These are phyloP conservation scores for Diaporthe batatas DNA, from an alignment of 2,329 filamentous ascomycete genomes.

Conservation along the genomic window DNA sequence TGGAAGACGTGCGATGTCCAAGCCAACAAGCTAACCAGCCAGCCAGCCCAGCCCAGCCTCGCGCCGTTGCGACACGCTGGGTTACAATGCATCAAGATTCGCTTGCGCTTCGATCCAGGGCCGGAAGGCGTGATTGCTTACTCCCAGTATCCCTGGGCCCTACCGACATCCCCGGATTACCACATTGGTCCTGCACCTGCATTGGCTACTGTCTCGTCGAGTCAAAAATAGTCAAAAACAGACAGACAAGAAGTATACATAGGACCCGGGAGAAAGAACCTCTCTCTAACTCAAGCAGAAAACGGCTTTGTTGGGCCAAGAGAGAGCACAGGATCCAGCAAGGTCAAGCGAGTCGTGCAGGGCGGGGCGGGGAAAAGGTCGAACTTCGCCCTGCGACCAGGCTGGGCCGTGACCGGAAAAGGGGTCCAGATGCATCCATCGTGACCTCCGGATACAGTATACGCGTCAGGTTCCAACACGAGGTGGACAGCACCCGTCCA, in stretches of 20 bases:
- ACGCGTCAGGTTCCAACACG: slow-evolving; percentile 31
- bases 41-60: slow-evolving; percentile 20
- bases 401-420: slow-evolving; percentile 28
- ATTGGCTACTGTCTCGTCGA: background rate
- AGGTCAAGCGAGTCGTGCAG: slow-evolving; percentile 28
- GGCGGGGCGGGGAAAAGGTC: slow-evolving; percentile 24
- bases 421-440: slow-evolving; percentile 33
- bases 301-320: slow-evolving; percentile 17
- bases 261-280: background rate
- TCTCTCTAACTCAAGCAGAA: slow-evolving; percentile 6
- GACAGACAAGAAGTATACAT: slow-evolving; percentile 15
- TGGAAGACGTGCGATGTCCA: background rate
- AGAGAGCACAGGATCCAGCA: slow-evolving; percentile 25
- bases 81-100: slow-evolving; percentile 29
- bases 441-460: slow-evolving; percentile 35
- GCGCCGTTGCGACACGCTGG: slow-evolving; percentile 20
- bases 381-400: slow-evolving; percentile 29
- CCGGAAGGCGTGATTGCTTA: slow-evolving; percentile 29
- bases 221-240: background rate
- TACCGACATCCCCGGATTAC: slow-evolving; percentile 31
- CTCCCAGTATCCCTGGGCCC: slow-evolving; percentile 18
- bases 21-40: slow-evolving; percentile 1
- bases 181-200: slow-evolving; percentile 24
- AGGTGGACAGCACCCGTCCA: slow-evolving; percentile 27
- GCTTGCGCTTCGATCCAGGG: slow-evolving; percentile 27